Base-by-base conservation (phyloP, 345 rosid species). In the Aquilaria sinensis region DNA sequence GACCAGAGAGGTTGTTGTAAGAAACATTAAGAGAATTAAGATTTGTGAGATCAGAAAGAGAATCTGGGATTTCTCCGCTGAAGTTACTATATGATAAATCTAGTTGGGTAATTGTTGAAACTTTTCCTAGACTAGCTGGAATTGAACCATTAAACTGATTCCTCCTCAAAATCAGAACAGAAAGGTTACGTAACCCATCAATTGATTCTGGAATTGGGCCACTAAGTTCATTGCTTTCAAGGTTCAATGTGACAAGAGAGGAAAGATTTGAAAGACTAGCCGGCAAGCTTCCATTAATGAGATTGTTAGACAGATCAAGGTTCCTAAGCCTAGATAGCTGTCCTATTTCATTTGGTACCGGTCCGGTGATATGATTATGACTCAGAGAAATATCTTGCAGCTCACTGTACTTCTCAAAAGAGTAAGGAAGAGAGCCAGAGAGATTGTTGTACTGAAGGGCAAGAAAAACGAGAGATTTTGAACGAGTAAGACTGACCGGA, bases 1-100 rank as follows among this genome's bases (percentile, higher is more conserved):
- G n/a, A 13, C 99, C 97, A 2, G 89, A 88, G 23, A 94, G 88
- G 72, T 85, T 78, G 80, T 94, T 90, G 52, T 85, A 81, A 13
- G 99, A 94, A 61, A 90, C 96, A 69, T 88, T 90, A 58, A 94
- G 82, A 53, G 69, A 85, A 47, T 50, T 67, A 58, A 93, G 92
- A 49, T 78, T 72, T 30, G 67, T 65, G 3, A 94, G 75, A 66
- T 64, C 72, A 51, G 75, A 57, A 53, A 94, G 62, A 3, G 89
- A 86, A 67, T 47, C 31, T 33, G 99, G 99, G 59, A 93, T 81
- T 72, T 86, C 80, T 65, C 94, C 97, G 23, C 74, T 71, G 16
- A 93, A 74, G 9, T 74, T 75, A 72, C 87, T 90, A 41, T 70
- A 77, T 5, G 97, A 75, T 37, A 87, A 70, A 79, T 90, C 96